A percentile compares a stretch with the other conserved stretches of the same genome.
Conservation (phyloP, 768 basidiomycete species). For the Boletus vinaceobasis region DNA sequence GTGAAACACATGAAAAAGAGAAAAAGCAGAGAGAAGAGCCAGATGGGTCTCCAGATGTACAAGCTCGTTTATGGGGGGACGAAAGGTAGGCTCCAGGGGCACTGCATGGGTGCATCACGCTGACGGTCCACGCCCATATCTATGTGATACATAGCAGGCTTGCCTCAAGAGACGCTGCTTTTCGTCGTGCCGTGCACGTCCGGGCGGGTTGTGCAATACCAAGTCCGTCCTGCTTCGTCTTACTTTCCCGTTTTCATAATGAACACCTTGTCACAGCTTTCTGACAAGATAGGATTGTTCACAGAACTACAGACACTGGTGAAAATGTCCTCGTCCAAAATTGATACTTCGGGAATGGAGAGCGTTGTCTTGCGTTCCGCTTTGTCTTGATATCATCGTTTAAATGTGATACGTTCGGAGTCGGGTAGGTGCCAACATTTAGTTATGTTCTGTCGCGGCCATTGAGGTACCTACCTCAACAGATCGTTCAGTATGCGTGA, state of each 20-base stretch:
- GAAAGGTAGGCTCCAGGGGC: slow-evolving; percentile 1
- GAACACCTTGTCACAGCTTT: slow-evolving; percentile 32
- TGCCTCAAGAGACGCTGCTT: slow-evolving; percentile 56
- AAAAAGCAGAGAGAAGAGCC: slow-evolving; percentile 7
- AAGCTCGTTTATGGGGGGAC: slow-evolving; percentile 15
- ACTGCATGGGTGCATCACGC: neutral
- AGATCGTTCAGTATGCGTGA: too few species aligned
- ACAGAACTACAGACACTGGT: slow-evolving; percentile 31
- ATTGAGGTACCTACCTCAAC: neutral
- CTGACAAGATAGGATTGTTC: slow-evolving; percentile 45
- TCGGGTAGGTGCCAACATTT: neutral
- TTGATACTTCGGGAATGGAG: slow-evolving; percentile 11
- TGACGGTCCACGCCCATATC: neutral
- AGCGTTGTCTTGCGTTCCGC: neutral
- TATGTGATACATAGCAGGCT: neutral
- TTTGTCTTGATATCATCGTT: neutral
- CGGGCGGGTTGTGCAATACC: slow-evolving; percentile 66
- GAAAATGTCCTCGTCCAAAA: slow-evolving; percentile 12
- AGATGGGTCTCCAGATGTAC: slow-evolving; percentile 23
- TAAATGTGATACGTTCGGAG: neutral
- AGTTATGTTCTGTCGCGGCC: neutral
- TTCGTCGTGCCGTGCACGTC: slow-evolving; percentile 78
- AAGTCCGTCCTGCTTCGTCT: slow-evolving; percentile 41
- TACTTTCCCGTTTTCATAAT: neutral
- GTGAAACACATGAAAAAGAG: slow-evolving; percentile 1